phyloP scores from a whole-genome alignment of 345 rosid genomes.

The Mangifera indica region DNA sequence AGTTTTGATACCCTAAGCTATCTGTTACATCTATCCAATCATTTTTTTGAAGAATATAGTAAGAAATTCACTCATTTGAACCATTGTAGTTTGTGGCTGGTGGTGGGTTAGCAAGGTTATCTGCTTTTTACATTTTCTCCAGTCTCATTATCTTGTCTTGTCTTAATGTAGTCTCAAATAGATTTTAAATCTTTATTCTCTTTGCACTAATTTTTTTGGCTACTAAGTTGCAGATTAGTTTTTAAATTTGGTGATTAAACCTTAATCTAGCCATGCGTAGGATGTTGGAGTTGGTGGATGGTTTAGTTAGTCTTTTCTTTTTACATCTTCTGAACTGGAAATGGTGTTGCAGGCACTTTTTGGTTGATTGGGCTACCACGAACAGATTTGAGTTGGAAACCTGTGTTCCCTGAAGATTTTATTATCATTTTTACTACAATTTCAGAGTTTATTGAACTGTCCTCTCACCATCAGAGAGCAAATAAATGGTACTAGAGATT shows the following conservation, averaged over 20 bases:
- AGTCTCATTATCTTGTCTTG: neutral
- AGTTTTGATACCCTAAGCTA: slow-evolving; percentile 19
- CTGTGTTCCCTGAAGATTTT: slow-evolving; percentile 26
- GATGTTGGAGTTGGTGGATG: slow-evolving; percentile 29
- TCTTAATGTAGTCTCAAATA: slow-evolving; percentile 2
- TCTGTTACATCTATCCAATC: neutral
- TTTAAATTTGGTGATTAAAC: slow-evolving; percentile 1
- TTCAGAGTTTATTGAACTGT: slow-evolving; percentile 24
- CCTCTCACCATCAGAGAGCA: slow-evolving; percentile 21
- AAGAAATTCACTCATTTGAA: neutral
- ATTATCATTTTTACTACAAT: slow-evolving; percentile 31
- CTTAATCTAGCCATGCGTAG: slow-evolving; percentile 22
- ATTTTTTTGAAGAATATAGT: neutral
- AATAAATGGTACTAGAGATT: slow-evolving; percentile 27
- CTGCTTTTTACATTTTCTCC: slow-evolving; percentile 6
- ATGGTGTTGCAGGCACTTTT: slow-evolving; percentile 50
- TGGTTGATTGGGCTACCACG: slow-evolving; percentile 38
- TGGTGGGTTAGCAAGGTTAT: slow-evolving; percentile 7
- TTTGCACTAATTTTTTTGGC: slow-evolving; percentile 2
- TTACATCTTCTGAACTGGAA: slow-evolving; percentile 35
- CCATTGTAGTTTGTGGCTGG: slow-evolving; percentile 5
- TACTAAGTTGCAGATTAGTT: slow-evolving; percentile 8
- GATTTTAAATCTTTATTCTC: slow-evolving; percentile 12
- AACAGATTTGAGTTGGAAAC: slow-evolving; percentile 37
- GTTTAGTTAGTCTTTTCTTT: slow-evolving; percentile 30